Conservation (phyloP, 805 yeast genomes). For the Zygosaccharomyces bisporus region DNA sequence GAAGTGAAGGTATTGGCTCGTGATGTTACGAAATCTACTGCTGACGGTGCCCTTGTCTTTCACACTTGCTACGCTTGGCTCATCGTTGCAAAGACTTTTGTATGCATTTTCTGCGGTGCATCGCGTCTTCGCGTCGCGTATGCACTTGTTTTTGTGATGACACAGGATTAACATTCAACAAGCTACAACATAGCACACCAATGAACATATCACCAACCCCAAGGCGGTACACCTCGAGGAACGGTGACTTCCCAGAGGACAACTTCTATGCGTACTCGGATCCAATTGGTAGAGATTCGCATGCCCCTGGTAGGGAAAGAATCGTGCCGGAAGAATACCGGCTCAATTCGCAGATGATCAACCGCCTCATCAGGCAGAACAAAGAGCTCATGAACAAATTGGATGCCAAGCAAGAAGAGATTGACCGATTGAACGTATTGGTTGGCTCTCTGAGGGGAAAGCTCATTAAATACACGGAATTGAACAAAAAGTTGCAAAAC, state of each 20-base stretch:
- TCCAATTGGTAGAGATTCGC: constrained; percentile 8
- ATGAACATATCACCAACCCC: constrained; percentile 35
- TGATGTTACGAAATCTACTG: no score
- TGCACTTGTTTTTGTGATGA: constrained; percentile 11
- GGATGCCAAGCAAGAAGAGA: constrained; percentile 31
- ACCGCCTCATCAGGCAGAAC: constrained; percentile 37
- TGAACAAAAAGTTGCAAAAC: constrained; percentile 23
- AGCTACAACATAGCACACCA: constrained; percentile 2
- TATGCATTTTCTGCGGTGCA: not conserved
- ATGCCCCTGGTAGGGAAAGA: constrained; percentile 16
- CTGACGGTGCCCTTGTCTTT: no score
- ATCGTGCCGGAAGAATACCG: constrained; percentile 37
- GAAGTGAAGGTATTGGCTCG: no score
- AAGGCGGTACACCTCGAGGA: constrained; percentile 25
- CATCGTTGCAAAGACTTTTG: not conserved
- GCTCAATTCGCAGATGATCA: constrained; percentile 38
- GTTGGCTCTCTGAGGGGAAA: constrained; percentile 37
- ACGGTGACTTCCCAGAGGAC: constrained; percentile 9
- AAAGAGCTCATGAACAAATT: constrained; percentile 36
- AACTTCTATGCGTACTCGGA: constrained; percentile 14
- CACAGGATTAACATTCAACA: not conserved
- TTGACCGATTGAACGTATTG: constrained; percentile 31
- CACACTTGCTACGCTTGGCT: not conserved
- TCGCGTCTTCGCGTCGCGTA: not conserved
- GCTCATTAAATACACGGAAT: constrained; percentile 36